Conservation (phyloP, 306 rosid species). For the Luffa acutangula region DNA sequence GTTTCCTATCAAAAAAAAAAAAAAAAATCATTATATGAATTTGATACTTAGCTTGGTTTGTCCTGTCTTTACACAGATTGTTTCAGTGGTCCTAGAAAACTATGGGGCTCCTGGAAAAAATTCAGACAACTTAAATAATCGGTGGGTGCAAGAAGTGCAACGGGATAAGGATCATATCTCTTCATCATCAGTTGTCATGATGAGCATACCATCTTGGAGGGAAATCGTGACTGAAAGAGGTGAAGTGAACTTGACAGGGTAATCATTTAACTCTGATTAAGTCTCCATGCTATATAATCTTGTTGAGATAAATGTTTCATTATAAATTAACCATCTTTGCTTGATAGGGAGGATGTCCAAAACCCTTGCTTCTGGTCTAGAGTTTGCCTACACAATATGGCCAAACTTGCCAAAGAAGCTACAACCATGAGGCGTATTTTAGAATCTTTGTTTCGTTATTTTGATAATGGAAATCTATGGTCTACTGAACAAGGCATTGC, state of each 20-base stretch:
- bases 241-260: constrained; percentile 48
- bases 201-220: constrained; percentile 54
- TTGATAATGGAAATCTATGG: constrained; percentile 66
- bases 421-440: constrained; percentile 79
- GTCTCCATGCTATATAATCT: constrained; percentile 1
- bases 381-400: constrained; percentile 84
- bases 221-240: constrained; percentile 46
- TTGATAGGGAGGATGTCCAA: constrained; percentile 64
- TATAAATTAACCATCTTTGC: constrained; percentile 19
- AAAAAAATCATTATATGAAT: neutral
- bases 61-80: constrained; percentile 46
- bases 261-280: constrained; percentile 23
- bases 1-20: no score
- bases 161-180: constrained; percentile 33
- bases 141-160: constrained; percentile 49
- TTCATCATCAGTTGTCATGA: constrained; percentile 33
- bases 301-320: constrained; percentile 12
- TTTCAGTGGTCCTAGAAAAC: constrained; percentile 75
- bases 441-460: constrained; percentile 82
- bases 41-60: constrained; percentile 1
- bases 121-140: constrained; percentile 19
- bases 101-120: constrained; percentile 38
- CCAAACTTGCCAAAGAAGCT: constrained; percentile 87
- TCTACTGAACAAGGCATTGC: constrained; percentile 64
- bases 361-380: constrained; percentile 84